Conservation (phyloP, 1,284 basidiomycete species). For the Apiotrichum porosum region DNA sequence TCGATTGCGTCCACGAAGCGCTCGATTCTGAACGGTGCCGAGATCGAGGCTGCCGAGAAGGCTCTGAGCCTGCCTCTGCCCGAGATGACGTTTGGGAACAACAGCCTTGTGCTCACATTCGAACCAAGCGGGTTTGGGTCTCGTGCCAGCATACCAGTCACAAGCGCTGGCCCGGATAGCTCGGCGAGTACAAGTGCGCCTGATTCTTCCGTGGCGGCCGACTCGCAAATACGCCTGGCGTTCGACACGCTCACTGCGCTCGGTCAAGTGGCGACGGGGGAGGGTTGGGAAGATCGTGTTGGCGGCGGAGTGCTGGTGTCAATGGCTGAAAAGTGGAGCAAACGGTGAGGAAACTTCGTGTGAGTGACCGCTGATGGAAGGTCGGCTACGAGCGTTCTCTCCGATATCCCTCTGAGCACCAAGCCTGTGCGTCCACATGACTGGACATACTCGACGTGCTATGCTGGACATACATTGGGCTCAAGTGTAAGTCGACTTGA, state of each 20-base stretch:
- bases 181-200: constrained; percentile 40
- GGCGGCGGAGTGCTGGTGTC: constrained; percentile 89
- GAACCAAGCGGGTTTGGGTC: constrained; percentile 10
- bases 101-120: constrained; percentile 59
- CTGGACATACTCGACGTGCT: constrained; percentile 95
- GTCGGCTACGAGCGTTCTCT: constrained; percentile 19
- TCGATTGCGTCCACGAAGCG: constrained; percentile 44
- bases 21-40: constrained; percentile 50
- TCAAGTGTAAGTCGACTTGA: constrained; percentile 18
- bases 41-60: constrained; percentile 59
- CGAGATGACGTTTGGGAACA: constrained; percentile 96
- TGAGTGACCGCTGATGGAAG: constrained; percentile 4
- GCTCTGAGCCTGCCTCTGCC: constrained; percentile 75
- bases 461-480: constrained; percentile 60
- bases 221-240: constrained; percentile 55
- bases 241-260: constrained; percentile 72
- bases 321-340: constrained; percentile 89
- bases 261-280: constrained; percentile 66
- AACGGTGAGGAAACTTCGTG: constrained; percentile 52
- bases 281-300: constrained; percentile 60
- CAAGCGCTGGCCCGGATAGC: no score
- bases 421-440: constrained; percentile 83
- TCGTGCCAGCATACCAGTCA: no score
- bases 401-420: constrained; percentile 64
- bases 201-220: no score